A percentile compares a stretch with the other conserved stretches of the same genome.
Evolutionary conservation across 345 rosid species (phyloP).

Genomic region (Aquilaria yunnanensis): DNA sequence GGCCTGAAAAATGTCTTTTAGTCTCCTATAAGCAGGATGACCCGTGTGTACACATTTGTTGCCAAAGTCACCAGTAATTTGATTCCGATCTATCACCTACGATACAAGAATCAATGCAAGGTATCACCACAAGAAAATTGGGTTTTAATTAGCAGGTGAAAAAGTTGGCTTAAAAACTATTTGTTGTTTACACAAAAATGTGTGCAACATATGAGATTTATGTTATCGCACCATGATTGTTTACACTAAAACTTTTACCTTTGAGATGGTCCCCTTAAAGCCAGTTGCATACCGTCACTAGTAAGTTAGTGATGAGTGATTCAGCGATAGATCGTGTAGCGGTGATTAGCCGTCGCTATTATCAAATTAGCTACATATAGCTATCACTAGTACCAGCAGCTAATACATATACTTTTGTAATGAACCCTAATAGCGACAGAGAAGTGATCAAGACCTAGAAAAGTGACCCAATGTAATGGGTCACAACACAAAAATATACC

Average conservation of each 20-base stretch:
- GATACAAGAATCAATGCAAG: not conserved
- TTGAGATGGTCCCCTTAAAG: not conserved
- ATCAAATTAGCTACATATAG: too few relatives aligned
- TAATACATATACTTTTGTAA: too few relatives aligned
- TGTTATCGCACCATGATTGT: not conserved
- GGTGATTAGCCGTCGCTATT: too few relatives aligned
- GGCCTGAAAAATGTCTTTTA: slow-evolving; percentile 56
- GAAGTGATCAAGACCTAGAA: too few relatives aligned
- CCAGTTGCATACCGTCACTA: not conserved
- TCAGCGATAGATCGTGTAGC: too few relatives aligned
- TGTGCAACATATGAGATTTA: too few relatives aligned
- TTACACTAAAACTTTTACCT: not conserved
- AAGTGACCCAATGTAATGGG: too few relatives aligned
- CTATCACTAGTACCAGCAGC: too few relatives aligned
- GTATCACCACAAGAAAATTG: not conserved
- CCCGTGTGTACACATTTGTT: slow-evolving; percentile 29
- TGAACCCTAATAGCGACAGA: too few relatives aligned
- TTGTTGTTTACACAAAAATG: too few relatives aligned
- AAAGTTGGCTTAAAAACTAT: not conserved
- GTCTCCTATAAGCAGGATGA: slow-evolving; percentile 59
- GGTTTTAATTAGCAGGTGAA: not conserved
- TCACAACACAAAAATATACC: slow-evolving; percentile 23
- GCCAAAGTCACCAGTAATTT: slow-evolving; percentile 21
- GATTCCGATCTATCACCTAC: slow-evolving; percentile 49
- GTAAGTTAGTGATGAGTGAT: too few relatives aligned